These are phyloP conservation scores for Nasturtium officinale DNA, from an alignment of 345 rosid genomes.

Conservation along the genomic window DNA sequence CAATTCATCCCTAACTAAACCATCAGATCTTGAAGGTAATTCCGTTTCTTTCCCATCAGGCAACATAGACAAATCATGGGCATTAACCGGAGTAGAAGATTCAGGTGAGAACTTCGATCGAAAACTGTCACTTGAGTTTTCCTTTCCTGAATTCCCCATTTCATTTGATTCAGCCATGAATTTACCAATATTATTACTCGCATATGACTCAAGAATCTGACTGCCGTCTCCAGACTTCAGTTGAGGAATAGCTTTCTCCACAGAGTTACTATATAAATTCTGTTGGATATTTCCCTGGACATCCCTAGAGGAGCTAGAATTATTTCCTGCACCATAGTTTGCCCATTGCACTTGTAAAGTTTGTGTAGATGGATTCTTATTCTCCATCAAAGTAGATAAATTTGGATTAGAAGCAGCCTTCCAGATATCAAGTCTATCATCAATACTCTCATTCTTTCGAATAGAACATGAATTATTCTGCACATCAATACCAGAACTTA, in stretches of 20 bases:
- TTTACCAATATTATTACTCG: constrained; percentile 44
- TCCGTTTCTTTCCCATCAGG: constrained; percentile 53
- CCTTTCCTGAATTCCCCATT: constrained; percentile 34
- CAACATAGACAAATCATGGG: constrained; percentile 47
- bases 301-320: constrained; percentile 42
- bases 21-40: constrained; percentile 45
- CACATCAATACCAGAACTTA: constrained; percentile 45
- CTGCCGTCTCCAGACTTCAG: constrained; percentile 46
- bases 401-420: constrained; percentile 49
- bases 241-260: constrained; percentile 51
- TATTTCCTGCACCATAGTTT: constrained; percentile 44
- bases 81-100: constrained; percentile 37
- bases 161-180: constrained; percentile 43
- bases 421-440: constrained; percentile 47
- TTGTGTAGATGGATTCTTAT: constrained; percentile 41
- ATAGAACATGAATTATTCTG: constrained; percentile 43
- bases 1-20: constrained; percentile 41
- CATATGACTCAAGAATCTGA: constrained; percentile 52
- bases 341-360: constrained; percentile 43
- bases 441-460: constrained; percentile 48
- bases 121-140: constrained; percentile 16
- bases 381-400: constrained; percentile 39
- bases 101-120: constrained; percentile 11
- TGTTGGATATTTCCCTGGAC: constrained; percentile 48
- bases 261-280: constrained; percentile 46